Conservation (phyloP, 108 stramenopile species). For the Cyclostephanos tholiformis region DNA sequence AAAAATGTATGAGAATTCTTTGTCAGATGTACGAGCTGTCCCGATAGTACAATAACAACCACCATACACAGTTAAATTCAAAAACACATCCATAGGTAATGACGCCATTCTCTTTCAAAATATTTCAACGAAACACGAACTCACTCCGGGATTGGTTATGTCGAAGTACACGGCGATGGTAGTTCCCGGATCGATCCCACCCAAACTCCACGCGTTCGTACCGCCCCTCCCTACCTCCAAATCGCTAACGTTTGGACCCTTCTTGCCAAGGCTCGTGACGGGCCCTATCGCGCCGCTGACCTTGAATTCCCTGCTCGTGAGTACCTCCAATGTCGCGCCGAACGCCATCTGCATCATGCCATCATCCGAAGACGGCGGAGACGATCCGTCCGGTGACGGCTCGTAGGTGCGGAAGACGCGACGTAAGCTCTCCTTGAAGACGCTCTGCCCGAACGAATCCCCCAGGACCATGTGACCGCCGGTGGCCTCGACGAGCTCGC, state of each 20-base stretch:
- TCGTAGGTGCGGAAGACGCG: conserved; percentile 90
- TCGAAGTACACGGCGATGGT: conserved; percentile 99
- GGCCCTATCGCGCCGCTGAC: conserved; percentile 87
- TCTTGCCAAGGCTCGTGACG: conserved; percentile 88
- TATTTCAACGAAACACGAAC: background rate
- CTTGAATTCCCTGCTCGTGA: conserved; percentile 96
- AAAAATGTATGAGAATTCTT: background rate
- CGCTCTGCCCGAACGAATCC: conserved; percentile 96
- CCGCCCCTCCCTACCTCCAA: conserved; percentile 96
- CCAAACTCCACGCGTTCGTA: conserved; percentile 97
- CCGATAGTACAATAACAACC: too few relatives aligned
- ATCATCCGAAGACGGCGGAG: conserved; percentile 73
- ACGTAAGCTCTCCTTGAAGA: conserved; percentile 97
- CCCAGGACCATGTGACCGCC: conserved; percentile 97
- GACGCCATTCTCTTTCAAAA: background rate
- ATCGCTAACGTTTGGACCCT: conserved; percentile 91
- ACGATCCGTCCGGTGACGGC: conserved; percentile 49
- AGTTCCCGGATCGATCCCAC: conserved; percentile 94
- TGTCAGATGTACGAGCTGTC: too few relatives aligned
- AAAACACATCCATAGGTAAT: background rate
- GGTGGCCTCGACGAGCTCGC: conserved; percentile 89
- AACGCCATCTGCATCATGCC: conserved; percentile 94
- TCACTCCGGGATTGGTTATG: conserved; percentile 80
- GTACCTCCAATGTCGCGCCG: conserved; percentile 89
- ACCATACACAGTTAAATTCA: background rate